Conservation (phyloP, 192 early-diverging fungal genomes). For the Mortierella hygrophila region DNA sequence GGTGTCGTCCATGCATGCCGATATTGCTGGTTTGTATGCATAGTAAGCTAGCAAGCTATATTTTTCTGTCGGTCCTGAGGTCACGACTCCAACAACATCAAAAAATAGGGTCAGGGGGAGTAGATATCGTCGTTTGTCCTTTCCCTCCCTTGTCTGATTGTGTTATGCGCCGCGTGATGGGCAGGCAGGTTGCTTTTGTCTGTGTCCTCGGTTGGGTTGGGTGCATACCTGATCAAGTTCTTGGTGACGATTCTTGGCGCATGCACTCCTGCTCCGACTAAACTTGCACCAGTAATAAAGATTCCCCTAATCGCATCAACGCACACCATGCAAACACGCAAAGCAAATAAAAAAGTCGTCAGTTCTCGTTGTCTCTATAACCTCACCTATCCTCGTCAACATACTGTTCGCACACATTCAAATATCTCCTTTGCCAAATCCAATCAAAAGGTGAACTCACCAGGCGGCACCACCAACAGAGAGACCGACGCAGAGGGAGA, state of each 20-base stretch:
- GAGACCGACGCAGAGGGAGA: slow-evolving; percentile 86
- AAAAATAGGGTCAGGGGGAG: slow-evolving; percentile 10
- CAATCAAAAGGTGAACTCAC: slow-evolving; percentile 54
- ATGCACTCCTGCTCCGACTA: slow-evolving; percentile 91
- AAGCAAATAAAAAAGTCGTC: neutral
- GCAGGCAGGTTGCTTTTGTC: neutral
- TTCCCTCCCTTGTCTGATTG: neutral
- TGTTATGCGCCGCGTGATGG: neutral
- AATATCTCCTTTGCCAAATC: neutral
- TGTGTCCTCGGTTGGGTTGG: neutral
- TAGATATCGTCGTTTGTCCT: neutral
- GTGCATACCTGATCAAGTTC: slow-evolving; percentile 88
- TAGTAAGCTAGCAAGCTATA: neutral
- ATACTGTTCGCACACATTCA: neutral
- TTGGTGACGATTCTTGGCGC: slow-evolving; percentile 95
- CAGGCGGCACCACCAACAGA: slow-evolving; percentile 95
- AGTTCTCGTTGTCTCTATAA: neutral
- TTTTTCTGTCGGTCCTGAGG: neutral
- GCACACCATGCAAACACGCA: neutral
- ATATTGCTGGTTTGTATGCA: neutral
- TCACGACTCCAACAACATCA: neutral
- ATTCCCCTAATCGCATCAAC: slow-evolving; percentile 83
- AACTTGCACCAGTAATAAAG: slow-evolving; percentile 89
- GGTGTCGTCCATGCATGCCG: neutral
- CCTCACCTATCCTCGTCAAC: neutral